Percentiles rank a stretch among this genome's conserved stretches.
These are phyloP conservation scores for Cutaneotrichosporon sp. DNA, from an alignment of 1,284 basidiomycete species.

Conservation along the genomic window DNA sequence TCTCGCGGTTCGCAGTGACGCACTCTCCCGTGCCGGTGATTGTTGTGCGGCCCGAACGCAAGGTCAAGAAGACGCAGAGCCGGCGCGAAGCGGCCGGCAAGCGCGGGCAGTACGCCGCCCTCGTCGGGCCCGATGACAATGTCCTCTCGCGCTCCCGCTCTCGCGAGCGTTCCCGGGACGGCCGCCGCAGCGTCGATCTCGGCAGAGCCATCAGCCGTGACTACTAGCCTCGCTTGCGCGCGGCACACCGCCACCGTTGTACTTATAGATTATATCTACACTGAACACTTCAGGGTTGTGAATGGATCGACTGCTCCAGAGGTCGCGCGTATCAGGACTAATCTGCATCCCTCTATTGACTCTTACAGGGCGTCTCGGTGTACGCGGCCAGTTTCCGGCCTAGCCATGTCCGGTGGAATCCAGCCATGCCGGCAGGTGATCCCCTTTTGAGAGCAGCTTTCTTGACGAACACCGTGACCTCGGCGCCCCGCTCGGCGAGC, in stretches of 20 bases:
- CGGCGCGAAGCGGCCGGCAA: constrained; percentile 80
- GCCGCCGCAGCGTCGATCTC: constrained; percentile 1
- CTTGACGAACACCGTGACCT: too few relatives aligned
- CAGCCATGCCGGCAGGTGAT: too few relatives aligned
- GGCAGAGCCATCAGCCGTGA: not conserved
- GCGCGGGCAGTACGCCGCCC: constrained; percentile 61
- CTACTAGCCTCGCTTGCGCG: not conserved
- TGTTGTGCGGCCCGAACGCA: constrained; percentile 78
- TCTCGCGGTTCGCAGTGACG: constrained; percentile 66
- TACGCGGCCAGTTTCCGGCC: too few relatives aligned
- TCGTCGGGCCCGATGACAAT: constrained; percentile 39
- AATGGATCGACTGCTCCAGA: too few relatives aligned
- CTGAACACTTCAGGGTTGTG: too few relatives aligned
- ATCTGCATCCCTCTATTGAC: too few relatives aligned
- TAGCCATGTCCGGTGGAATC: too few relatives aligned
- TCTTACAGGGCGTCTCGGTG: too few relatives aligned
- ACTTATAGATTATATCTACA: not conserved
- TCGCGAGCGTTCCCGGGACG: constrained; percentile 24
- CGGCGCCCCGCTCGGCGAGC: too few relatives aligned
- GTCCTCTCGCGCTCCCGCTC: constrained; percentile 36
- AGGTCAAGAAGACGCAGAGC: constrained; percentile 73
- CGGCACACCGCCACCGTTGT: too few relatives aligned
- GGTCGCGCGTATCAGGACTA: too few relatives aligned
- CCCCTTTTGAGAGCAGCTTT: too few relatives aligned
- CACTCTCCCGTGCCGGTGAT: constrained; percentile 89